Evolutionary conservation across 208 protist genomes (phyloP).

Genomic region (Acanthamoeba healyi): DNA sequence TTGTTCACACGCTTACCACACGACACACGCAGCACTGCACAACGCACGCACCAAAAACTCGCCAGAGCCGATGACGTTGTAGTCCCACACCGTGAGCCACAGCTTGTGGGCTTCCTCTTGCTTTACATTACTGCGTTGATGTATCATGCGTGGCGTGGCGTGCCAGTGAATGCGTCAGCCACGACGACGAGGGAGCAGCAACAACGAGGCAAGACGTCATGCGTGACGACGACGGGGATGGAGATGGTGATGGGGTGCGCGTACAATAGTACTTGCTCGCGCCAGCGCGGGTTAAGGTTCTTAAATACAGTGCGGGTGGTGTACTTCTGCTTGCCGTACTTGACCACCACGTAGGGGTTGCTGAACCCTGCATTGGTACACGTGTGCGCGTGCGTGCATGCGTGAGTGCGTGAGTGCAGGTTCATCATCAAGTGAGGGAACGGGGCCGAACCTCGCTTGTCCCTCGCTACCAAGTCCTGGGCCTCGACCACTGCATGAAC

Average conservation of each 20-base stretch:
- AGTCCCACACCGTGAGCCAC: constrained; percentile 64
- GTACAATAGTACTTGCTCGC: constrained; percentile 47
- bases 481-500: constrained; percentile 41
- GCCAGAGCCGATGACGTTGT: constrained; percentile 57
- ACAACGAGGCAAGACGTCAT: too few species aligned
- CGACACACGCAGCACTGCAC: neutral
- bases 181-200: too few species aligned
- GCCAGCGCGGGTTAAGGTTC: constrained; percentile 66
- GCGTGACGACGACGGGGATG: too few species aligned
- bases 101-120: constrained; percentile 32
- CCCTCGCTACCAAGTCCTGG: constrained; percentile 28
- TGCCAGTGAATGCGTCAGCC: too few species aligned
- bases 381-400: neutral
- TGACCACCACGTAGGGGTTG: constrained; percentile 69
- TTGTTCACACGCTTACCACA: too few species aligned
- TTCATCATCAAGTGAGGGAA: too few species aligned
- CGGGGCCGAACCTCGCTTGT: constrained; percentile 37
- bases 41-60: constrained; percentile 9
- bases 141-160: too few species aligned
- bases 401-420: too few species aligned
- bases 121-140: constrained; percentile 19
- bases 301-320: constrained; percentile 69
- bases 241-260: neutral
- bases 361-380: constrained; percentile 30
- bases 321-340: constrained; percentile 56